Percentiles rank a stretch among this genome's conserved stretches.
These are phyloP conservation scores for Cucumis melo DNA, from an alignment of 306 rosid species.

Conservation along the genomic window DNA sequence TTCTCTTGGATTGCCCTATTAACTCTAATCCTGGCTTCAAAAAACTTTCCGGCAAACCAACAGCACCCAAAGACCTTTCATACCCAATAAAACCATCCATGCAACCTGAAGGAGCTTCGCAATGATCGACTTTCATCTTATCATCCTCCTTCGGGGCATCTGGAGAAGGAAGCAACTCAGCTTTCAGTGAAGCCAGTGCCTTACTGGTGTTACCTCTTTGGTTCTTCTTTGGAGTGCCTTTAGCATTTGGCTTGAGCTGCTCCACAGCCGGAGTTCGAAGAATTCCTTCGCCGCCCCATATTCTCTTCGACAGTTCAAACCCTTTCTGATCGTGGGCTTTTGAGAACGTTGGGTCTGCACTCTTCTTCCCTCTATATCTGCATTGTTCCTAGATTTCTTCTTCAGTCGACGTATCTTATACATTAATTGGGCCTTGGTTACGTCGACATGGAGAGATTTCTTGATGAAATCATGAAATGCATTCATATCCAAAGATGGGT, in stretches of 20 bases:
- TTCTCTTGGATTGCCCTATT: slow-evolving; percentile 23
- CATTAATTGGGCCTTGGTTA: slow-evolving; percentile 18
- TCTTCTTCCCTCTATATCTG: slow-evolving; percentile 19
- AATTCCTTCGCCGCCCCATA: slow-evolving; percentile 31
- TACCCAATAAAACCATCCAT: slow-evolving; percentile 17
- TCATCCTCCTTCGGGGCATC: slow-evolving; percentile 6
- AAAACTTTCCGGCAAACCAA: slow-evolving; percentile 15
- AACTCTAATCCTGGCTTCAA: slow-evolving; percentile 24
- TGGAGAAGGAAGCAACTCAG: neutral
- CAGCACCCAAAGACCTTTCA: slow-evolving; percentile 8
- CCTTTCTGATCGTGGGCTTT: slow-evolving; percentile 28
- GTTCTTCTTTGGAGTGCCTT: slow-evolving; percentile 15
- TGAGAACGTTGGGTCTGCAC: slow-evolving; percentile 6
- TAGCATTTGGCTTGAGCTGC: slow-evolving; percentile 13
- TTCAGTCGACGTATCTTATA: slow-evolving; percentile 43
- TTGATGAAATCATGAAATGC: slow-evolving; percentile 35
- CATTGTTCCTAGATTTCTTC: slow-evolving; percentile 31
- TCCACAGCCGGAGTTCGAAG: slow-evolving; percentile 5
- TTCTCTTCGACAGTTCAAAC: slow-evolving; percentile 35
- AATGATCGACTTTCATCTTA: slow-evolving; percentile 5
- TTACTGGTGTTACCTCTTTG: slow-evolving; percentile 16
- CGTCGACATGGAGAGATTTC: slow-evolving; percentile 30
- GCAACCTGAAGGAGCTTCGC: neutral
- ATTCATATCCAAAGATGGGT: slow-evolving; percentile 12
- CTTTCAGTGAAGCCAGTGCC: slow-evolving; percentile 11